Evolutionary conservation across 257 asterid species (phyloP).

Genomic region (Ballota nigra): DNA sequence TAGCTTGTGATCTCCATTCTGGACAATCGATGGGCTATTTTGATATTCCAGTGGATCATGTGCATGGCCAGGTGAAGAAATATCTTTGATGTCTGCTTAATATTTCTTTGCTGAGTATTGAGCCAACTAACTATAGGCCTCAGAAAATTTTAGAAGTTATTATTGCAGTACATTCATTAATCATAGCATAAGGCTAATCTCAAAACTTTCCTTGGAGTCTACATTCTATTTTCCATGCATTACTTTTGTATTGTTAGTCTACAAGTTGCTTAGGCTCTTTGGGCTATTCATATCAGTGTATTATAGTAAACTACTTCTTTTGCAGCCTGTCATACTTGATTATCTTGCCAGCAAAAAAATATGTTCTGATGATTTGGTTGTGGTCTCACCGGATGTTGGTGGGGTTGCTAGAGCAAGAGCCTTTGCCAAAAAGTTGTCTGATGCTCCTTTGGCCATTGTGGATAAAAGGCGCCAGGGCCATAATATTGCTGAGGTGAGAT

Average conservation of each 20-base stretch:
- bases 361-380: constrained; percentile 66
- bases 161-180: background rate
- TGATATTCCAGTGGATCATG: constrained; percentile 85
- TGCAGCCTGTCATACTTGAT: constrained; percentile 83
- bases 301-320: constrained; percentile 1
- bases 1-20: constrained; percentile 80
- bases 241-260: constrained; percentile 3
- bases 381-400: constrained; percentile 89
- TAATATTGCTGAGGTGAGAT: constrained; percentile 68
- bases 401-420: constrained; percentile 91
- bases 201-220: background rate
- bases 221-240: constrained; percentile 3
- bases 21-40: constrained; percentile 89
- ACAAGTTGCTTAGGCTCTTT: constrained; percentile 9
- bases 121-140: constrained; percentile 1
- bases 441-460: constrained; percentile 84
- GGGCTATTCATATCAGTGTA: constrained; percentile 6
- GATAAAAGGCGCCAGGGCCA: constrained; percentile 86
- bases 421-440: constrained; percentile 78
- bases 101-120: background rate
- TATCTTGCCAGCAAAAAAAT: constrained; percentile 82
- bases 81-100: constrained; percentile 4
- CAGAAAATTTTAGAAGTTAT: background rate
- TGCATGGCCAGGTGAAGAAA: constrained; percentile 62
- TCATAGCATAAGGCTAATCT: background rate